Conservation (phyloP, 2,329 filamentous ascomycete species). For the Calonectria montana region DNA sequence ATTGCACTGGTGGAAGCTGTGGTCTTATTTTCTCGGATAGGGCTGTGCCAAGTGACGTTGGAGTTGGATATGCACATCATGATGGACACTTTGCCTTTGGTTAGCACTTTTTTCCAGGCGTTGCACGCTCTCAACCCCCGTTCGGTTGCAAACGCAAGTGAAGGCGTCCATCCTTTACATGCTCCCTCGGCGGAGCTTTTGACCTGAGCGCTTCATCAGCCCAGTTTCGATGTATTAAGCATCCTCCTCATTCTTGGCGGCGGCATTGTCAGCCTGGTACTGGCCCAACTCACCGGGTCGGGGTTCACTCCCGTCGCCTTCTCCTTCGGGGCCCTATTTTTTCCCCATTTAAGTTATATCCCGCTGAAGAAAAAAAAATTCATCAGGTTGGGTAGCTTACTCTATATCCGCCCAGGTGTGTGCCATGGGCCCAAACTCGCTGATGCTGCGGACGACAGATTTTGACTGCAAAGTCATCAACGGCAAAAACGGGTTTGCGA, state of each 20-base stretch:
- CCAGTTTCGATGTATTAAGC: constrained; percentile 3
- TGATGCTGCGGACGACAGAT: neutral
- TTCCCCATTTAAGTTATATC: neutral
- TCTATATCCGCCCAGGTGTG: neutral
- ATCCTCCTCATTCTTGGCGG: constrained; percentile 10
- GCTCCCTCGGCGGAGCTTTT: neutral
- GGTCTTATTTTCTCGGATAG: neutral
- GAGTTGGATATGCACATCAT: neutral
- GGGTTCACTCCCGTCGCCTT: neutral
- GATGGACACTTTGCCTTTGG: neutral
- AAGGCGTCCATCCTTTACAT: neutral
- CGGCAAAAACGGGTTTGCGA: neutral
- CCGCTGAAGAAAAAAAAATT: neutral
- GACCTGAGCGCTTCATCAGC: neutral
- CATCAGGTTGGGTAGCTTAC: neutral
- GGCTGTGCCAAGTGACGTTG: neutral
- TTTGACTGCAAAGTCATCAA: constrained; percentile 6
- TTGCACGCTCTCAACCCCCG: neutral
- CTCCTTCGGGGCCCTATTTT: neutral
- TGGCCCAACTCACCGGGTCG: constrained; percentile 1
- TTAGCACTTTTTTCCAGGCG: neutral
- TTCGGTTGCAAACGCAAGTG: neutral
- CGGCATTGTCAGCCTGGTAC: neutral
- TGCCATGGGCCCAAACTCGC: neutral
- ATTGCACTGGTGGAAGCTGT: too few relatives aligned